Base-by-base conservation (phyloP, 352 stramenopile genomes). In the Plasmopara muralis region DNA sequence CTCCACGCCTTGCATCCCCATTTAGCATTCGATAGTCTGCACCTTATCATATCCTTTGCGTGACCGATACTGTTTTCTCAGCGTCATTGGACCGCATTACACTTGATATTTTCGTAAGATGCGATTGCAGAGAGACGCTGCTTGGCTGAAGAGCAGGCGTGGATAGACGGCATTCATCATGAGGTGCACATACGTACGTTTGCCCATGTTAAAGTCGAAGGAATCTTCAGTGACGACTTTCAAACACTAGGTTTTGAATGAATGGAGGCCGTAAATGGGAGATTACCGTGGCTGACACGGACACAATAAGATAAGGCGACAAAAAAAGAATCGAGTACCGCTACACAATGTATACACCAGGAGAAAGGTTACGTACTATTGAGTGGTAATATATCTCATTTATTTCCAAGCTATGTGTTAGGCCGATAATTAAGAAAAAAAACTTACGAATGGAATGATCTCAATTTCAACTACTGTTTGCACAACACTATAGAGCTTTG, bases 131-230 rank as follows among this genome's bases (percentile, higher is more conserved):
- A 40, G 28, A 54, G 43, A 33, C 35, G 39, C 31, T 29, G 39
- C 37, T 14, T 50, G 20, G 15, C 30, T 20, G 37, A 16, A 29
- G 12, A 16, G 38, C 43, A 53, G 37, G 7, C 25, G 30, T 18
- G 14, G 13, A 25, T 10, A 62, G 48, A 53, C 43, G 20, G n/a
- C 10, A 29, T 7, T 34, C 30, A 34, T 13, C 13, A 41, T 38
- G 20, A 10, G 16, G 25, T 43, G 20, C 20, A 41, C 33, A 31
- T 54, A 89, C 75, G 75, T 87, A 89, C 79, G 79, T 72, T 89
- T 89, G 68, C 60, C 76, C 79, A 89, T 89, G 81, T 84, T 84
- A 77, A 76, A 82, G 72, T 85, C 77, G 78, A 62, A 87, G 70
- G 79, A 89, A 85, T 72, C 70, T 70, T 74, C 54, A 69, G 54